Evolutionary conservation across 768 basidiomycete genomes (phyloP).

Genomic region (Kwoniella sp.): DNA sequence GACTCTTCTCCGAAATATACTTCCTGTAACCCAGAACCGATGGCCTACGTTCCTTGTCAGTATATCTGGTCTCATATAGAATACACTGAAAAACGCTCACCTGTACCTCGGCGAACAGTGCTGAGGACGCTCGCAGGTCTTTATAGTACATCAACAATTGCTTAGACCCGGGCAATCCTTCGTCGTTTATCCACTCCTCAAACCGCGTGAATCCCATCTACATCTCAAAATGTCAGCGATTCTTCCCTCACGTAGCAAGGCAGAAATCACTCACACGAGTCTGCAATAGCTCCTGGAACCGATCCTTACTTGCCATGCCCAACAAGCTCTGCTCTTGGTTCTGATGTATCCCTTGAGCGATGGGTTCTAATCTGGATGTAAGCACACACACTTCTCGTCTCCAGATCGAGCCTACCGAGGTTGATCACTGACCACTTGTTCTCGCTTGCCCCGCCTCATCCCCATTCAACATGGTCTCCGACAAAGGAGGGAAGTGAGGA

Average conservation of each 20-base stretch:
- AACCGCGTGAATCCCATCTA: constrained; percentile 33
- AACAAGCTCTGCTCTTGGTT: constrained; percentile 12
- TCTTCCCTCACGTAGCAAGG: background rate
- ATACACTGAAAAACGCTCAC: constrained; percentile 12
- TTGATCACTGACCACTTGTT: constrained; percentile 25
- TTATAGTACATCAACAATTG: constrained; percentile 28
- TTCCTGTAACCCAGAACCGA: constrained; percentile 17
- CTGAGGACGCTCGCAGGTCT: constrained; percentile 18
- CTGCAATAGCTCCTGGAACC: constrained; percentile 19
- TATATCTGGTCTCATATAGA: background rate
- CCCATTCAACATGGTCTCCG: background rate
- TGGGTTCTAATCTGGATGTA: constrained; percentile 14
- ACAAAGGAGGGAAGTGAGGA: constrained; percentile 15
- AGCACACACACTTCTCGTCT: too few species aligned
- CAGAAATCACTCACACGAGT: constrained; percentile 12
- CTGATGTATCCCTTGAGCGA: constrained; percentile 6
- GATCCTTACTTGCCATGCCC: constrained; percentile 16
- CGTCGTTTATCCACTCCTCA: constrained; percentile 26
- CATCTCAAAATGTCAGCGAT: background rate
- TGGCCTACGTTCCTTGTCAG: constrained; percentile 12
- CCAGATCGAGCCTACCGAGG: too few species aligned
- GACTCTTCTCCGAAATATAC: constrained; percentile 18
- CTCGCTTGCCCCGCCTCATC: background rate
- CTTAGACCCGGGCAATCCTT: constrained; percentile 29
- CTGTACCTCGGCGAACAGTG: constrained; percentile 22